Conservation (phyloP, 208 protist genomes). For the Vickermania ingenoplastis region DNA sequence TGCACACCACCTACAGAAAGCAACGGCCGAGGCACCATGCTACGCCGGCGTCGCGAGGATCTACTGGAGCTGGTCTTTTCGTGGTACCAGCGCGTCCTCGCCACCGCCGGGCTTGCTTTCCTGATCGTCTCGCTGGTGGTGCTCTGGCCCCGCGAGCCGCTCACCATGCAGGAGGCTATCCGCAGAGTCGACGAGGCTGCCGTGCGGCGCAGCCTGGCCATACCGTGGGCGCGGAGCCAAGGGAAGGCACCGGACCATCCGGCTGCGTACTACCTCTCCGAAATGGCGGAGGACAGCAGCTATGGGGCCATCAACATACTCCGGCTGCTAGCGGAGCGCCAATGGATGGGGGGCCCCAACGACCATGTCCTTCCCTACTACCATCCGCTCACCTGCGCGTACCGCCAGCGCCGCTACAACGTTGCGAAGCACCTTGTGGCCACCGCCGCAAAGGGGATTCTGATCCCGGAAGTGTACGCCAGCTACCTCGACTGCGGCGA, state of each 20-base stretch:
- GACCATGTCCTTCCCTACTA: slow-evolving; percentile 25
- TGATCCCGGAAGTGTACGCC: slow-evolving; percentile 45
- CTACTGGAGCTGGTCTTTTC: not conserved
- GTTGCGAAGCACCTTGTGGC: slow-evolving; percentile 21
- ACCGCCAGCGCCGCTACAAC: slow-evolving; percentile 18
- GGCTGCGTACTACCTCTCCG: not conserved
- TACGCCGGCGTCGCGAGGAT: too few species aligned
- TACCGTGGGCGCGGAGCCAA: not conserved
- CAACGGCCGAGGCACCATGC: too few species aligned
- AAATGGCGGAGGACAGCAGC: slow-evolving; percentile 1
- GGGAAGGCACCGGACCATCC: not conserved
- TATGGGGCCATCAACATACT: not conserved
- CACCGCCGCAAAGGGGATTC: slow-evolving; percentile 2
- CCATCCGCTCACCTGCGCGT: slow-evolving; percentile 55
- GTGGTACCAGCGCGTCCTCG: not conserved
- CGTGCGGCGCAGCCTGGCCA: not conserved
- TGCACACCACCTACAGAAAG: too few species aligned
- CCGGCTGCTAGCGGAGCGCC: not conserved
- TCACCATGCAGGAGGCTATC: not conserved
- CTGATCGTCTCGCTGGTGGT: not conserved
- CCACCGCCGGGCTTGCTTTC: not conserved
- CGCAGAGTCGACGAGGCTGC: not conserved
- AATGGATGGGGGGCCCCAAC: slow-evolving; percentile 12
- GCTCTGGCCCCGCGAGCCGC: not conserved
- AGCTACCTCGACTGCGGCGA: slow-evolving; percentile 22